phyloP scores from a whole-genome alignment of 208 protist species.

The Crithidia brevicula region DNA sequence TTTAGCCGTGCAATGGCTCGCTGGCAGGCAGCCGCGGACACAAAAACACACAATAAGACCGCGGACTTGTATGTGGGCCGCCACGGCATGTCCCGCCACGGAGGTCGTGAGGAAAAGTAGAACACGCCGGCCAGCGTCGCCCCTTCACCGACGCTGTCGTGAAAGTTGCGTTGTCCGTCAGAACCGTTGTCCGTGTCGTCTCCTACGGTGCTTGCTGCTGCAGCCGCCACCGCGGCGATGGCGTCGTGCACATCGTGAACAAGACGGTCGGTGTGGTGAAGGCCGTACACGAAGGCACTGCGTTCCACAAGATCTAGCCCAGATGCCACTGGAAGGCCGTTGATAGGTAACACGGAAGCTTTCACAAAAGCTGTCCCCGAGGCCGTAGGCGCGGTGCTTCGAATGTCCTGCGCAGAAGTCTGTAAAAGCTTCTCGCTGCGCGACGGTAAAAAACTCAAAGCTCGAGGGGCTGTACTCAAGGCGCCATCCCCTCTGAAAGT shows the following conservation, averaged over 20 bases:
- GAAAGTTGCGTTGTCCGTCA: background rate
- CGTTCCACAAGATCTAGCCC: constrained; percentile 11
- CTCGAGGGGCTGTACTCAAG: background rate
- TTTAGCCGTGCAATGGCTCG: constrained; percentile 12
- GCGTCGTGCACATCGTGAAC: constrained; percentile 32
- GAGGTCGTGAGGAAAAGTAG: constrained; percentile 17
- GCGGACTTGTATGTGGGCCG: constrained; percentile 22
- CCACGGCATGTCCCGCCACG: constrained; percentile 34
- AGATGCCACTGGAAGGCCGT: background rate
- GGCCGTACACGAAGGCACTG: constrained; percentile 31
- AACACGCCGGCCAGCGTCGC: constrained; percentile 18
- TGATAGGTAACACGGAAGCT: background rate
- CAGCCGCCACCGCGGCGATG: constrained; percentile 13
- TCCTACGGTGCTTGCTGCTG: background rate
- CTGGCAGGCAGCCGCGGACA: constrained; percentile 8
- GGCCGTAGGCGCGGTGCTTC: background rate
- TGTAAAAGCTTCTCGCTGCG: background rate
- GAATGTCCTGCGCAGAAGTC: background rate
- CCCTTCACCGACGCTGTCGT: background rate
- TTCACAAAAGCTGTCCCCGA: background rate
- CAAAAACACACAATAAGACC: constrained; percentile 26
- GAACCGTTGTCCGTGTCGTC: background rate
- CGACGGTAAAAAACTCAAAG: constrained; percentile 1
- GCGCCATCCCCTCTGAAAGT: background rate
- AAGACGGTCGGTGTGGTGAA: constrained; percentile 19